A percentile compares a stretch with the other conserved stretches of the same genome.
phyloP scores from a whole-genome alignment of 1,284 basidiomycete species.

The Pisolithus thermaeus region DNA sequence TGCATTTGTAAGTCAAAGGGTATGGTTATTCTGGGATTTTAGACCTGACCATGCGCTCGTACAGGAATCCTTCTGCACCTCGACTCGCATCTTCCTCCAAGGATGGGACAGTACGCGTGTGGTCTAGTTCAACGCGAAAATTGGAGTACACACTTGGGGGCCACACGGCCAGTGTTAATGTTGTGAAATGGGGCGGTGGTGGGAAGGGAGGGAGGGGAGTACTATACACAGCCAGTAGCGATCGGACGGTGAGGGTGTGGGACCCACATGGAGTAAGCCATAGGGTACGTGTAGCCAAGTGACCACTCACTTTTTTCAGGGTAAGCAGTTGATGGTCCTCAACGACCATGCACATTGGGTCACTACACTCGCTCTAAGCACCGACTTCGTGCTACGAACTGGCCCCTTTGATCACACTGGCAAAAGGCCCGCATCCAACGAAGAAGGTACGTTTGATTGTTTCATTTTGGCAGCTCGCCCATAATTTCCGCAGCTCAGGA shows the following conservation, averaged over 20 bases:
- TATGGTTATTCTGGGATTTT: slow-evolving; percentile 1
- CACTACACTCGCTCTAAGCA: slow-evolving; percentile 92
- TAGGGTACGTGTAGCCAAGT: not conserved
- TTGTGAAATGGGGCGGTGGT: slow-evolving; percentile 92
- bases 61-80: slow-evolving; percentile 67
- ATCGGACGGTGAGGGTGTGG: slow-evolving; percentile 94
- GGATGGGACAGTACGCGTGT: slow-evolving; percentile 92
- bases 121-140: slow-evolving; percentile 72
- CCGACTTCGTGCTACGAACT: slow-evolving; percentile 91
- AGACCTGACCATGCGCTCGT: slow-evolving; percentile 2
- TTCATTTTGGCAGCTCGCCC: not conserved
- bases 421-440: slow-evolving; percentile 70
- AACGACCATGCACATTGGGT: slow-evolving; percentile 99
- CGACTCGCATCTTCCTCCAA: slow-evolving; percentile 94
- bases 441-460: slow-evolving; percentile 53
- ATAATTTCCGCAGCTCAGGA: slow-evolving; percentile 51
- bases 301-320: slow-evolving; percentile 35
- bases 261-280: slow-evolving; percentile 66
- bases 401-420: slow-evolving; percentile 90
- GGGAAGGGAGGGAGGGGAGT: slow-evolving; percentile 65
- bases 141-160: slow-evolving; percentile 88
- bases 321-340: slow-evolving; percentile 64
- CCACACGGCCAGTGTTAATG: slow-evolving; percentile 92
- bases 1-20: slow-evolving; percentile 63
- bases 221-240: slow-evolving; percentile 91